These are phyloP conservation scores for Xylaria curta DNA, from an alignment of 495 filamentous ascomycete genomes.

Conservation along the genomic window DNA sequence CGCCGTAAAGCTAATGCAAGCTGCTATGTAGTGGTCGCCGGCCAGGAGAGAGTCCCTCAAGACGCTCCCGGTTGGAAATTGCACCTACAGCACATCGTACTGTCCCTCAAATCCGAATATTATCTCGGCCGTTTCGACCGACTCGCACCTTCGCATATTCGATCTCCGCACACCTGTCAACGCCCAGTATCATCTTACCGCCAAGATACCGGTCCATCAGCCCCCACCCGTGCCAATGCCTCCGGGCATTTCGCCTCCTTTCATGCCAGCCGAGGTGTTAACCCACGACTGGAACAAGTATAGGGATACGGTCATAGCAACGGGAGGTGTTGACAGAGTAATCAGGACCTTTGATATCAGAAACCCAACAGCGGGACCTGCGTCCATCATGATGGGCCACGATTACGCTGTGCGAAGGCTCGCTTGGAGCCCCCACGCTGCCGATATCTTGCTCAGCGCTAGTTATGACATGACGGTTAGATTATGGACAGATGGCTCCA, in stretches of 20 bases:
- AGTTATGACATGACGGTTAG: conserved; percentile 98
- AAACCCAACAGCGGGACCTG: conserved; percentile 70
- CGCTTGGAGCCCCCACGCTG: conserved; percentile 89
- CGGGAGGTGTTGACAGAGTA: conserved; percentile 85
- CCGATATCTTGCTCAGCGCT: conserved; percentile 81
- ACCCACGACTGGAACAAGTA: conserved; percentile 99
- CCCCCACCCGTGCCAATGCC: conserved; percentile 51
- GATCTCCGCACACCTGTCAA: conserved; percentile 84
- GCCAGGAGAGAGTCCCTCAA: conserved; percentile 70
- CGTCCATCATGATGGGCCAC: conserved; percentile 77
- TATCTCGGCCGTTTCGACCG: conserved; percentile 80
- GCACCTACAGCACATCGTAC: conserved; percentile 87
- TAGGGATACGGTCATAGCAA: conserved; percentile 78
- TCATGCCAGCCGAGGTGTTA: conserved; percentile 70
- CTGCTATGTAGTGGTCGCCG: conserved; percentile 70
- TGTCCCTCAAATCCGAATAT: conserved; percentile 79
- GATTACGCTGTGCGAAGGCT: conserved; percentile 87
- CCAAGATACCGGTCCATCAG: conserved; percentile 78
- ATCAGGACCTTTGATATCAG: conserved; percentile 91
- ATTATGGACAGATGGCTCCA: conserved; percentile 83
- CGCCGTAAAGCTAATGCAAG: conserved; percentile 22
- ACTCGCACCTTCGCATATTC: conserved; percentile 86
- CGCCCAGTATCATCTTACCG: conserved; percentile 80
- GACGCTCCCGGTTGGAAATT: conserved; percentile 86
- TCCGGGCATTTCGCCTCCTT: conserved; percentile 40